Conservation (phyloP, 352 stramenopile genomes). For the Paralagenidium karlingii region DNA sequence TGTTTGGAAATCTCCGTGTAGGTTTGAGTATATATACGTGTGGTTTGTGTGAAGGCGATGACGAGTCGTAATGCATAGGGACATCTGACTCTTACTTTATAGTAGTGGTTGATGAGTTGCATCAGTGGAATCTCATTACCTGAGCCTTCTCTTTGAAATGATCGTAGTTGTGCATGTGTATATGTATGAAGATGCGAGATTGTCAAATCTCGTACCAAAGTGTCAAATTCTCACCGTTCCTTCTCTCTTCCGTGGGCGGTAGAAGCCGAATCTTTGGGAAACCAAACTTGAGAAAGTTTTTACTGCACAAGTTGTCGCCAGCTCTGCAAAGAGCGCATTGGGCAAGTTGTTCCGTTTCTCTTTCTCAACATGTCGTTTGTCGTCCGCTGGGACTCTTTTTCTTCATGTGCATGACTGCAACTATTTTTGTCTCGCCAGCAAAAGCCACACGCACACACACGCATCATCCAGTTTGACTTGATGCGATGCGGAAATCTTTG, state of each 20-base stretch:
- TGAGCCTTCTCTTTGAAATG: slow-evolving; percentile 47
- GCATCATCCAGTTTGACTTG: no score
- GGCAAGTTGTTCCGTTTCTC: no score
- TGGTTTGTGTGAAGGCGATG: slow-evolving; percentile 32
- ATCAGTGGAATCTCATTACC: slow-evolving; percentile 86
- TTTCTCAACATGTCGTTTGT: no score
- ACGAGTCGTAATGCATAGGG: slow-evolving; percentile 85
- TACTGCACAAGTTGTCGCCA: no score
- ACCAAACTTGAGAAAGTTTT: no score
- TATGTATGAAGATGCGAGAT: no score
- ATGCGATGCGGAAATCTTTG: no score
- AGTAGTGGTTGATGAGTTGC: slow-evolving; percentile 17
- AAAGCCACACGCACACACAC: no score
- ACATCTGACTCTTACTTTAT: slow-evolving; percentile 47
- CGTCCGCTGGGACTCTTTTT: no score
- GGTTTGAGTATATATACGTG: not conserved
- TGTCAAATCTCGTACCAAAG: slow-evolving; percentile 83
- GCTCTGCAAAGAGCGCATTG: no score
- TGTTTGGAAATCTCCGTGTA: slow-evolving; percentile 2
- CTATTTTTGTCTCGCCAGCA: no score
- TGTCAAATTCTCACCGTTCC: slow-evolving; percentile 87
- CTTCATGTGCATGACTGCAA: no score
- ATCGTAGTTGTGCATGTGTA: not conserved
- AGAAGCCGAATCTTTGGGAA: slow-evolving; percentile 86
- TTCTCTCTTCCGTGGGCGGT: slow-evolving; percentile 43